Base-by-base conservation (phyloP, 192 early-diverging fungal species). In the Entrophospora sp. region DNA sequence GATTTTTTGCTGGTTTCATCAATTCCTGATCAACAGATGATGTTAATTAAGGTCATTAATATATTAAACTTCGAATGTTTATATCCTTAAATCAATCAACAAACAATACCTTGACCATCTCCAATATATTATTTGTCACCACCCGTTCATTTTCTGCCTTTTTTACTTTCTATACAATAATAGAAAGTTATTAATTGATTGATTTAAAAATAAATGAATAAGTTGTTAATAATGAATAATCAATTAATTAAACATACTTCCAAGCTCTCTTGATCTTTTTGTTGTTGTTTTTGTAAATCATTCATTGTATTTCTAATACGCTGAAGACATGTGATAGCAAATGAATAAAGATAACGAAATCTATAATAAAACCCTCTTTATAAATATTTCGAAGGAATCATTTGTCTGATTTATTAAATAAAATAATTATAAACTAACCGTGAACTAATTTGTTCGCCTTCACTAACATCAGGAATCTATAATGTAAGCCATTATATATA, bases 31-130 rank as follows among this genome's bases (percentile, higher is more conserved):
- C 12, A 1, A 38, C 14, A 14, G 6, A 40, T 40, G 6, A 40
- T 40, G 38, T 9, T 40, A 9, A 40, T 40, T 40, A 40, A 40
- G 6, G n/a, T 53, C 16, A 9, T 6, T 30, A 34, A 37, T 36
- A 14, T 7, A 58, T 18, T 53, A 53, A 32, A 30, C 14, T 30
- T 27, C 27, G 12, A 49, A 10, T 53, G 14, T 12, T 31, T n/a
- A 5, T 22, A 24, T 5, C n/a, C 10, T n/a, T 22, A 46, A 3
- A 6, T 5, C 10, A 22, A 22, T 46, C 16, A 45, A 8, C 35
- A 37, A 36, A 31, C 16, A 18, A 48, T 63, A 63, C 61, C 61
- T 63, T 63, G n/a, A 31, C 36, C 61, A 63, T 63, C 5, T 10
- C 31, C 8, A 63, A 48, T 22, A 63, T 63, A 24, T 63, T 63